A percentile compares a stretch with the other conserved stretches of the same genome.
These are phyloP conservation scores for Phytophthora tentaculata DNA, from an alignment of 352 stramenopile species.

Conservation along the genomic window DNA sequence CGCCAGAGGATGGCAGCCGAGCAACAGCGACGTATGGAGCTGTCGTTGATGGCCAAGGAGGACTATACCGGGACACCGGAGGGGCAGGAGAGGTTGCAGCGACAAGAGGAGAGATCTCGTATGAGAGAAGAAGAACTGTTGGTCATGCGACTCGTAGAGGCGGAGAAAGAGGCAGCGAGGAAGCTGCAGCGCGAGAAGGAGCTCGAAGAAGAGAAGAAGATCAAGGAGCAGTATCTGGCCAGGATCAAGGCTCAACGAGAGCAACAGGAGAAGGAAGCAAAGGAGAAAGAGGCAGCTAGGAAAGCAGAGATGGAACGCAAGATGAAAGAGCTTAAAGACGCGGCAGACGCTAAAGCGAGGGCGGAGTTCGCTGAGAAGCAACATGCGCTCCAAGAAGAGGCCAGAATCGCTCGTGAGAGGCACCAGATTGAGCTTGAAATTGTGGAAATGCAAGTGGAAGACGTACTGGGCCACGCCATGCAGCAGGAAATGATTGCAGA, in stretches of 20 bases:
- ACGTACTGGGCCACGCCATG: constrained; percentile 42
- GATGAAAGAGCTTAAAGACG: constrained; percentile 72
- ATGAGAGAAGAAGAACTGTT: constrained; percentile 72
- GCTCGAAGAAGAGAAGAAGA: constrained; percentile 51
- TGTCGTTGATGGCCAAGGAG: constrained; percentile 56
- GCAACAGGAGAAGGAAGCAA: constrained; percentile 46
- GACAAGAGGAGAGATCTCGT: constrained; percentile 55
- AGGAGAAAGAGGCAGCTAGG: constrained; percentile 51
- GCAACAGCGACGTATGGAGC: constrained; percentile 52
- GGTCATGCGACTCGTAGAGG: constrained; percentile 48
- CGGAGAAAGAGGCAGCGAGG: constrained; percentile 39
- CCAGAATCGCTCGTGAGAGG: constrained; percentile 42
- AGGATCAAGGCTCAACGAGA: constrained; percentile 52
- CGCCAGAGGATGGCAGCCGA: constrained; percentile 61
- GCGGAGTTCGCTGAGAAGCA: constrained; percentile 55
- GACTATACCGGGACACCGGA: constrained; percentile 68
- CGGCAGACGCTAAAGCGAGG: constrained; percentile 57
- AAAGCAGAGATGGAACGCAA: constrained; percentile 53
- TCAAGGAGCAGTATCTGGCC: constrained; percentile 60
- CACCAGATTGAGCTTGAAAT: constrained; percentile 43
- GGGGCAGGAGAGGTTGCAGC: constrained; percentile 47
- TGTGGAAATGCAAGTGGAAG: constrained; percentile 58
- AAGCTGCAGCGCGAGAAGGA: constrained; percentile 40
- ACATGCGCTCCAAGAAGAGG: constrained; percentile 46
- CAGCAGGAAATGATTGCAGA: constrained; percentile 49